phyloP scores from a whole-genome alignment of 2,329 filamentous ascomycete species.

The Fusarium neocosmosporiellum region DNA sequence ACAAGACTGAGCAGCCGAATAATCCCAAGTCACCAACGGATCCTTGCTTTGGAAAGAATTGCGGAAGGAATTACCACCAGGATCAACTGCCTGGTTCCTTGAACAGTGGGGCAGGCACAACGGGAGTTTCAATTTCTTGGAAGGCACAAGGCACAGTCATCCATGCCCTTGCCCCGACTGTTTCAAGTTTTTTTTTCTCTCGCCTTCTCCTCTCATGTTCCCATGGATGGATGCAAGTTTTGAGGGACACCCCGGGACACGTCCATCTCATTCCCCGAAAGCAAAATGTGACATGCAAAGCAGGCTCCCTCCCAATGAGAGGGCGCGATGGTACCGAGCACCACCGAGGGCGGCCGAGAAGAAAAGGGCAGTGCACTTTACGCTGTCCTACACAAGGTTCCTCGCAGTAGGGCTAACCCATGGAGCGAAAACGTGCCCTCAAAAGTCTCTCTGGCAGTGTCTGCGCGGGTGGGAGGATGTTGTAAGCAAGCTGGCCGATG shows the following conservation, averaged over 20 bases:
- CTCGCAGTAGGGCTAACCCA: background rate
- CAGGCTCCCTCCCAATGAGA: background rate
- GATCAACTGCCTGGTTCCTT: slow-evolving; percentile 1
- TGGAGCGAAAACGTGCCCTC: background rate
- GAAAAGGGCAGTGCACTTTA: background rate
- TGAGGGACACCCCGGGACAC: background rate
- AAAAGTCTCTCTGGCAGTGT: background rate
- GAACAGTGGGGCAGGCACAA: background rate
- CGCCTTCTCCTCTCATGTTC: slow-evolving; percentile 10
- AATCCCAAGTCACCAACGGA: slow-evolving; percentile 14
- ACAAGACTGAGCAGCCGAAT: slow-evolving; percentile 20
- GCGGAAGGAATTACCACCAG: slow-evolving; percentile 6
- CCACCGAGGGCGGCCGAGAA: slow-evolving; percentile 6
- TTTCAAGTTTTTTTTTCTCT: slow-evolving; percentile 26
- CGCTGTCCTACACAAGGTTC: background rate
- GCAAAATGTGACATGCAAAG: slow-evolving; percentile 26
- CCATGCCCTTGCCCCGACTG: slow-evolving; percentile 23
- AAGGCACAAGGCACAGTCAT: slow-evolving; percentile 4
- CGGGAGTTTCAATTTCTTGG: slow-evolving; percentile 7
- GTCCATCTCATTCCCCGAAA: slow-evolving; percentile 10
- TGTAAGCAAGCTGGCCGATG: slow-evolving; percentile 15
- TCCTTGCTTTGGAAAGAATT: slow-evolving; percentile 18
- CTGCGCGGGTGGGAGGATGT: background rate
- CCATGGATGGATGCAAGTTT: slow-evolving; percentile 6
- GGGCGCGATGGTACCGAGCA: background rate